These are phyloP conservation scores for Sporothrix globosa DNA, from an alignment of 2,329 filamentous ascomycete species.

Conservation along the genomic window DNA sequence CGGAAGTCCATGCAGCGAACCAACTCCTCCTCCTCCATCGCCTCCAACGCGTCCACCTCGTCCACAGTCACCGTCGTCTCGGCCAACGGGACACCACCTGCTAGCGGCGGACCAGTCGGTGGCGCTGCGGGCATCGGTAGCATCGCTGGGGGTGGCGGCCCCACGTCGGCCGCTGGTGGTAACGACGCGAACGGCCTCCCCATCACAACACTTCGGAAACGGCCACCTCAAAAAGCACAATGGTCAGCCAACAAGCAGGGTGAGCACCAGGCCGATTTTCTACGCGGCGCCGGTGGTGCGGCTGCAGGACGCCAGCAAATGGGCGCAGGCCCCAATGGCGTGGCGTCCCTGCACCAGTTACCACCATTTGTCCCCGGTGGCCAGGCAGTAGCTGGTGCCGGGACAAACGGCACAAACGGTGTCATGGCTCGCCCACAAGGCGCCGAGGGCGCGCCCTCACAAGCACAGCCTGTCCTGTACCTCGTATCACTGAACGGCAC, in stretches of 20 bases:
- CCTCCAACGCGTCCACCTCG: constrained; percentile 64
- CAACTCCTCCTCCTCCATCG: constrained; percentile 88
- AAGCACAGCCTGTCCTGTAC: constrained; percentile 76
- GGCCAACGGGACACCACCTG: constrained; percentile 51
- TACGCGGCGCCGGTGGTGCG: constrained; percentile 48
- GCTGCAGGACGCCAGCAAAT: constrained; percentile 45
- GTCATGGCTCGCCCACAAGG: constrained; percentile 65
- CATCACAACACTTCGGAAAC: constrained; percentile 55
- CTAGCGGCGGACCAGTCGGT: constrained; percentile 50
- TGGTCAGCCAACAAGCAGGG: constrained; percentile 57
- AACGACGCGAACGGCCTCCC: constrained; percentile 58
- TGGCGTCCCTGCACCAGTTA: constrained; percentile 45
- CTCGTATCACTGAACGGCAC: constrained; percentile 91
- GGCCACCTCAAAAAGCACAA: constrained; percentile 52
- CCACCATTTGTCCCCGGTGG: constrained; percentile 46
- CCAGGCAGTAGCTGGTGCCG: constrained; percentile 36
- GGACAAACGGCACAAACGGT: constrained; percentile 42
- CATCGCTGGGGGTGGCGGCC: not conserved
- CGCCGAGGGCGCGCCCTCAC: constrained; percentile 56
- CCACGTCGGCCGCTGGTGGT: constrained; percentile 34
- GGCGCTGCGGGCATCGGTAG: constrained; percentile 34
- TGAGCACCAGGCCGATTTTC: constrained; percentile 54
- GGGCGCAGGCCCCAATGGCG: constrained; percentile 50
- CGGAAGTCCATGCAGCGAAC: constrained; percentile 84
- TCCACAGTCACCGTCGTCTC: constrained; percentile 64